Evolutionary conservation across 192 early-diverging fungal species (phyloP), one percentile per base, ranked within the genome.

Genomic region (Umbelopsis isabellina): DNA sequence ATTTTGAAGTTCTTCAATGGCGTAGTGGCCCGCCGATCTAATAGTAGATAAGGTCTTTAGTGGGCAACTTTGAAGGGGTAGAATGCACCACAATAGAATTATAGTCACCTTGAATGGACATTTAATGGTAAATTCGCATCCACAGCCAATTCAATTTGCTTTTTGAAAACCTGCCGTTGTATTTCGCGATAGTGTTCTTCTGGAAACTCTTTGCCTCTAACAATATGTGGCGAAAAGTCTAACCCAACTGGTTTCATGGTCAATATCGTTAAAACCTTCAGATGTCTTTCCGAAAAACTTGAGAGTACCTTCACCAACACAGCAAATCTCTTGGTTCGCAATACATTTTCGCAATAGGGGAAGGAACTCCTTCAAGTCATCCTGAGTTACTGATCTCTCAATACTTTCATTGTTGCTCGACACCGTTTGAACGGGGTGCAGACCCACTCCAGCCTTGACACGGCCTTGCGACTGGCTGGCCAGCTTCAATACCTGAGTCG

Each of bases 381-480:
- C 73, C 30, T 72, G 46, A 18, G 58, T 68, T 2, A 82, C 77
- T 58, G 68, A 80, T 66, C 74, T 55, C 71, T 18, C 75, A 46
- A 70, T 65, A 25, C 18, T 16, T 25, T 76, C 77, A 52, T 83
- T 76, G 9, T 70, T 71, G 18, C 72, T 67, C 6, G 71, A 65
- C 23, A 71, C n/a, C 4, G 79, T 74, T 52, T 86, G 81, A 3
- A 86, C 83, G 1, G 86, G 86, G 67, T 88, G 86, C 15, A 88
- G 66, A 20, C 86, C 86, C 0, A 80, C 78, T 20, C 79, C 78
- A 16, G 86, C 72, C 25, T 70, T 79, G 18, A 88, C 73, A 35
- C 82, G 77, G 35, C 77, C 76, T 20, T 70, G 70, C 10, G 58
- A 72, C 23, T 72, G 64, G 51, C 48, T 23, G 21, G 77, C 69